phyloP scores from a whole-genome alignment of 306 rosid species.

The Geum urbanum region DNA sequence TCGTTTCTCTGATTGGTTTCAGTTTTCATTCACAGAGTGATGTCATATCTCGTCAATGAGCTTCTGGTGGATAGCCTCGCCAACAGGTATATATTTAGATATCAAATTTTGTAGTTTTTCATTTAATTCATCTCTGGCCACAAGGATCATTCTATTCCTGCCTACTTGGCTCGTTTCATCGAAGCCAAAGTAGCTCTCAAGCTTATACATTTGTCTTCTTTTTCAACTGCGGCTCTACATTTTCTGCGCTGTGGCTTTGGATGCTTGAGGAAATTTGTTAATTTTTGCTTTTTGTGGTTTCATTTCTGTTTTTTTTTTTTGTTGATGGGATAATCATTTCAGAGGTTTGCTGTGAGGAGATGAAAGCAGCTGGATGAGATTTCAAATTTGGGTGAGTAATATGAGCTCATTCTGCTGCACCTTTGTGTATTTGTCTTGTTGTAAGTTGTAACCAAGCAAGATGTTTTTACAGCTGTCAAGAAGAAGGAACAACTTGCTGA shows the following conservation, averaged over 20 bases:
- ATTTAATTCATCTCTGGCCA: slow-evolving; percentile 15
- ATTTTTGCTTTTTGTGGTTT: no score
- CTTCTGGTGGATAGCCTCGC: slow-evolving; percentile 50
- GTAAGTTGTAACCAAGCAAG: background rate
- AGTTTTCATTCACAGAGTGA: slow-evolving; percentile 36
- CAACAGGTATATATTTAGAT: slow-evolving; percentile 32
- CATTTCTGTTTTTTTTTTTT: no score
- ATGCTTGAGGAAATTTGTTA: no score
- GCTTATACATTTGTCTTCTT: no score
- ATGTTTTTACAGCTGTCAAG: slow-evolving; percentile 47
- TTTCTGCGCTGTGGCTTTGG: no score
- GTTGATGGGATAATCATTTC: no score
- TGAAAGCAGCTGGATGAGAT: slow-evolving; percentile 61
- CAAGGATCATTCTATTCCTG: no score
- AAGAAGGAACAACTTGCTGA: slow-evolving; percentile 62
- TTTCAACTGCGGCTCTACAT: no score
- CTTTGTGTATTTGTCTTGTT: background rate
- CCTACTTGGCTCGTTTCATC: no score
- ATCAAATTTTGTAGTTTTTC: background rate
- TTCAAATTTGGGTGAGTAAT: slow-evolving; percentile 49
- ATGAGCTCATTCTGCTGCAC: background rate
- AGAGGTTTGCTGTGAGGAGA: no score
- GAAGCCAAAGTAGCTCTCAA: no score
- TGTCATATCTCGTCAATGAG: slow-evolving; percentile 52
- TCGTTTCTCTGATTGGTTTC: background rate